phyloP scores from a whole-genome alignment of 2,329 filamentous ascomycete species.

The Knoxdaviesia proteae region DNA sequence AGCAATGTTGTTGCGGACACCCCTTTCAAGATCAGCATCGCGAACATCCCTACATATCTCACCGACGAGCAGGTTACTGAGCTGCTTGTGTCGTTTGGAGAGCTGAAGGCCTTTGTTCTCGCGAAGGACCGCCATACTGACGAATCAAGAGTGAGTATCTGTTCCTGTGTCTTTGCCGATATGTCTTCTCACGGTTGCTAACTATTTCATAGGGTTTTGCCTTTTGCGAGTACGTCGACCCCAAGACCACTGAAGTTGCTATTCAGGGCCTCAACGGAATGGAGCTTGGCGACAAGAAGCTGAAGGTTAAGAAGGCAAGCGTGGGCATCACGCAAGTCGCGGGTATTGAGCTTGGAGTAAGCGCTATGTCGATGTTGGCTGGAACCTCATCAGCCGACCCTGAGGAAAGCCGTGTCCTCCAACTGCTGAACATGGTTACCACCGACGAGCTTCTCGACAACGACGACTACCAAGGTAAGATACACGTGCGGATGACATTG shows the following conservation, averaged over 20 bases:
- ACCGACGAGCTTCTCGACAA: slow-evolving; percentile 82
- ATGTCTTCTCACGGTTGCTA: slow-evolving; percentile 8
- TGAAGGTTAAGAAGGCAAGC: slow-evolving; percentile 76
- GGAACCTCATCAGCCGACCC: slow-evolving; percentile 64
- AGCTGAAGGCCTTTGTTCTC: slow-evolving; percentile 76
- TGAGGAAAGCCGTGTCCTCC: slow-evolving; percentile 67
- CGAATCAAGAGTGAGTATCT: slow-evolving; percentile 55
- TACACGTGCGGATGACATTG: not conserved
- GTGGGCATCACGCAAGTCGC: slow-evolving; percentile 85
- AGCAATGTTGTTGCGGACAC: slow-evolving; percentile 74
- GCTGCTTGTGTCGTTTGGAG: slow-evolving; percentile 74
- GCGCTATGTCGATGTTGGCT: slow-evolving; percentile 93
- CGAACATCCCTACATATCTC: slow-evolving; percentile 73
- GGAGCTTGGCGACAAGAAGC: slow-evolving; percentile 68
- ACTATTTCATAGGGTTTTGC: slow-evolving; percentile 53
- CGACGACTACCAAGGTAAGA: slow-evolving; percentile 81
- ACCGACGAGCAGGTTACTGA: slow-evolving; percentile 83
- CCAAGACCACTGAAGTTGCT: slow-evolving; percentile 56
- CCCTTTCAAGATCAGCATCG: slow-evolving; percentile 83
- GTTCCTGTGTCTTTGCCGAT: not conserved
- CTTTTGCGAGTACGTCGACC: slow-evolving; percentile 84
- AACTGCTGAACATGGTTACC: slow-evolving; percentile 96
- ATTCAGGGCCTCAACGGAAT: slow-evolving; percentile 84
- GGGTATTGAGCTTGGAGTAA: slow-evolving; percentile 85
- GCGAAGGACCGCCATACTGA: slow-evolving; percentile 74